Percentiles rank a stretch among this genome's conserved stretches.
Evolutionary conservation across 306 rosid genomes (phyloP).

Genomic region (Citrullus colocynthis): DNA sequence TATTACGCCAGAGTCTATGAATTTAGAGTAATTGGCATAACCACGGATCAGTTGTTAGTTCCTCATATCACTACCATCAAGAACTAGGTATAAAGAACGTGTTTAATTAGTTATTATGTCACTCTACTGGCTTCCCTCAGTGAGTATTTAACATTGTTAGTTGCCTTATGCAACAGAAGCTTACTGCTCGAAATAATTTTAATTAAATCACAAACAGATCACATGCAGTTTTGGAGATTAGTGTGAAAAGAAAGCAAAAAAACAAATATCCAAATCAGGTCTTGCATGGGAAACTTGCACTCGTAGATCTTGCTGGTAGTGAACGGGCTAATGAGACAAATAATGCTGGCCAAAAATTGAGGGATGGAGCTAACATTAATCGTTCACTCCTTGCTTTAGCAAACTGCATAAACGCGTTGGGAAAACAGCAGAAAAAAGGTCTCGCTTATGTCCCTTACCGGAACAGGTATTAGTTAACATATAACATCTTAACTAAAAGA

Average conservation of each 20-base stretch:
- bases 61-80: background rate
- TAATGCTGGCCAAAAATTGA: conserved; percentile 40
- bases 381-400: conserved; percentile 62
- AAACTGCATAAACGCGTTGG: conserved; percentile 55
- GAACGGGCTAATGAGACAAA: conserved; percentile 53
- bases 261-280: conserved; percentile 45
- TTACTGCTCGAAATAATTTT: conserved; percentile 1
- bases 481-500: background rate
- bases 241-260: conserved; percentile 42
- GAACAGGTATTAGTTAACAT: conserved; percentile 30
- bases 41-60: background rate
- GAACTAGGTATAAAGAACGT: background rate
- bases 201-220: conserved; percentile 24
- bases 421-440: conserved; percentile 54
- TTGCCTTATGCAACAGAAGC: background rate
- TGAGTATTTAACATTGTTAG: background rate
- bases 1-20: background rate
- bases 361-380: conserved; percentile 61
- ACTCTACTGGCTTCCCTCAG: background rate
- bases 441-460: conserved; percentile 61
- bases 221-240: conserved; percentile 55
- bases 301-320: conserved; percentile 60
- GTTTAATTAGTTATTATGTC: background rate
- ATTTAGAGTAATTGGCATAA: background rate
- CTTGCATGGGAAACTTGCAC: conserved; percentile 50